Percentiles rank a stretch among this genome's conserved stretches.
phyloP scores from a whole-genome alignment of 805 yeast species.

The Clavispora carvajalis region DNA sequence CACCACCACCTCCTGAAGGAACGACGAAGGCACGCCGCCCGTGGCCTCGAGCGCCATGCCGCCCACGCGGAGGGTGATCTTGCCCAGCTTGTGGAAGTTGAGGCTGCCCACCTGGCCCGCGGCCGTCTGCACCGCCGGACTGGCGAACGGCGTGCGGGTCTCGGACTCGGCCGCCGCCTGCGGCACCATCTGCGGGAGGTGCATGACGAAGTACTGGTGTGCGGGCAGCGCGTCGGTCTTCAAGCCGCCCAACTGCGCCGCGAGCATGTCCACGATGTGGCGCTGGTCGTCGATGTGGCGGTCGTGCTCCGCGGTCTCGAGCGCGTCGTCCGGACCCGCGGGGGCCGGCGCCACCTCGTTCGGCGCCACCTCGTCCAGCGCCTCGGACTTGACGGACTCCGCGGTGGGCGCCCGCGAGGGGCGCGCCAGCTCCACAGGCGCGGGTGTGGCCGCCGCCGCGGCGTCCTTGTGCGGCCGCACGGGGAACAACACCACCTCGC shows the following conservation, averaged over 20 bases:
- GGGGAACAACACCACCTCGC: conserved; percentile 60
- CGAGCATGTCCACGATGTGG: conserved; percentile 23
- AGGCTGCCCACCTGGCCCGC: conserved; percentile 68
- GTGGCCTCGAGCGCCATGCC: conserved; percentile 58
- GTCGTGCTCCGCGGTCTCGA: conserved; percentile 26
- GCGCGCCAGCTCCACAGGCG: conserved; percentile 21
- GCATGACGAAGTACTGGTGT: conserved; percentile 36
- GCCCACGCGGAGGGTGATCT: conserved; percentile 68
- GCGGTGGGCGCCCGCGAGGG: conserved; percentile 10
- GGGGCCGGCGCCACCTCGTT: no score
- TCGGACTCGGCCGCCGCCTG: conserved; percentile 18
- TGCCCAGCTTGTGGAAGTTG: conserved; percentile 81
- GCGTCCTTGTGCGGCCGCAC: conserved; percentile 58
- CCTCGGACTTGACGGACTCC: conserved; percentile 26
- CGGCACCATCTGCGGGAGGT: conserved; percentile 46
- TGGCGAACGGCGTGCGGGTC: conserved; percentile 8
- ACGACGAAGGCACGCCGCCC: conserved; percentile 62
- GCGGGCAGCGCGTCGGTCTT: conserved; percentile 13
- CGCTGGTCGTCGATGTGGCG: conserved; percentile 29
- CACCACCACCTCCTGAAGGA: conserved; percentile 68
- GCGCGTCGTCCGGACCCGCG: conserved; percentile 22
- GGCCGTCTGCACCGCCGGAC: conserved; percentile 6
- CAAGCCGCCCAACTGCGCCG: conserved; percentile 18
- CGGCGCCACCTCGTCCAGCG: conserved; percentile 26
- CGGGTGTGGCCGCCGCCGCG: conserved; percentile 3